These are phyloP conservation scores for sweet orange (Citrus sinensis) DNA, from an alignment of 345 rosid genomes.

Conservation along the genomic window DVS_A1.0 CM039167.1:1793501-1794000, in stretches of 20 bases:
- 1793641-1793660: conserved; percentile 86
- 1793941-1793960: conserved; percentile 36
- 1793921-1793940: conserved; percentile 59
- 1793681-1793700: conserved; percentile 35
- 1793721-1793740: conserved; percentile 50
- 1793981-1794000: conserved; percentile 20
- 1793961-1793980: conserved; percentile 29
- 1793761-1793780: conserved; percentile 39
- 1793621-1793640: conserved; percentile 78
- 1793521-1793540: conserved; percentile 30
- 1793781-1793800: conserved; percentile 46
- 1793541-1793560: conserved; percentile 76
- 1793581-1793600: conserved; percentile 74
- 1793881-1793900: conserved; percentile 33
- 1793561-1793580: conserved; percentile 92
- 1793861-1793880: conserved; percentile 47
- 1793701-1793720: conserved; percentile 38
- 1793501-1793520: conserved; percentile 18
- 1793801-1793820: conserved; percentile 51
- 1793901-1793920: conserved; percentile 44
- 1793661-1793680: conserved; percentile 89
- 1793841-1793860: conserved; percentile 37
- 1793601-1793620: conserved; percentile 86
- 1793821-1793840: conserved; percentile 63
- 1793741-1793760: conserved; percentile 34